Percentiles rank a stretch among this genome's conserved stretches.
Evolutionary conservation across 768 basidiomycete genomes (phyloP).

Genomic region (Royoungia palumana): DNA sequence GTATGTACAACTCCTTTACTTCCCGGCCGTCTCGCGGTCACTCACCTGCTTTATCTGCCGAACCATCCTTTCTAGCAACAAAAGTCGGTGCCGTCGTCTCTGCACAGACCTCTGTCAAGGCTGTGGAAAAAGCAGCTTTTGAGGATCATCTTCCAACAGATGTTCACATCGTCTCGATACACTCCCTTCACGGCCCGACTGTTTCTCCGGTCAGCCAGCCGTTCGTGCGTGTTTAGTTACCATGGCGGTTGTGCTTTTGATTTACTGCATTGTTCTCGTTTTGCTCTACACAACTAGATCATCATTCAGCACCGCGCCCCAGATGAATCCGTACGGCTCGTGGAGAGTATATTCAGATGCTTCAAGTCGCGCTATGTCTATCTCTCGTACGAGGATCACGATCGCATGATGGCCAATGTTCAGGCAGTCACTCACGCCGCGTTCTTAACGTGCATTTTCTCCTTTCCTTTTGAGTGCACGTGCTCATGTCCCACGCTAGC

Average conservation of each 20-base stretch:
- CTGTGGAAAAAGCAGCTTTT: conserved; percentile 87
- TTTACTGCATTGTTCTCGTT: neutral
- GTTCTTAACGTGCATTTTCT: conserved; percentile 71
- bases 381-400: conserved; percentile 94
- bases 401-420: conserved; percentile 94
- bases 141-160: conserved; percentile 85
- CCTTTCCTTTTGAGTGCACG: neutral
- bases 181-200: conserved; percentile 91
- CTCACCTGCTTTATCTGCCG: neutral
- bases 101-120: conserved; percentile 96
- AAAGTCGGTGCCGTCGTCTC: conserved; percentile 90
- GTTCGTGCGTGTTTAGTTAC: conserved; percentile 50
- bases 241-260: neutral
- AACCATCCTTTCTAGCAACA: conserved; percentile 54
- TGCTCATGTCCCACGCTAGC: conserved; percentile 39
- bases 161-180: conserved; percentile 86
- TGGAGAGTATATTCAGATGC: conserved; percentile 78
- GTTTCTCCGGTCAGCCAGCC: conserved; percentile 90
- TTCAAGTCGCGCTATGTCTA: conserved; percentile 87
- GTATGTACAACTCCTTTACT: conserved; percentile 41
- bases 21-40: neutral
- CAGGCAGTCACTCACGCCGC: conserved; percentile 98
- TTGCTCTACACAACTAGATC: conserved; percentile 46
- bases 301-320: conserved; percentile 84
- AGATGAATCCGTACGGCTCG: conserved; percentile 65